Conservation (phyloP, 208 protist species). For the Leptomonas pyrrhocoris region DNA sequence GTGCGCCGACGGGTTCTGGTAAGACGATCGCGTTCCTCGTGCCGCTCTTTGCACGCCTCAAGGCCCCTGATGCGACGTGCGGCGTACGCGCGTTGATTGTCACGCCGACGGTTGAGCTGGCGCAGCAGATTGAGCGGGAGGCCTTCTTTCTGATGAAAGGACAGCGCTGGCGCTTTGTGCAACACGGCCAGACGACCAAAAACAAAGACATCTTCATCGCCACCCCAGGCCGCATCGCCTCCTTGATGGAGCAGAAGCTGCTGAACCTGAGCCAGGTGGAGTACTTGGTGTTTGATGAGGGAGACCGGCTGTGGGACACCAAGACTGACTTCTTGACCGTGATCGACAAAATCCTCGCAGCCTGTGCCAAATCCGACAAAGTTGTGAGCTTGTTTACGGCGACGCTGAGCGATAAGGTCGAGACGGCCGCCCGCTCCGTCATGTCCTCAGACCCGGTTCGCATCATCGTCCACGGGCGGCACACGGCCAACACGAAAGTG, state of each 20-base stretch:
- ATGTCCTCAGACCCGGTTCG: slow-evolving; percentile 92
- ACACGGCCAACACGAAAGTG: slow-evolving; percentile 78
- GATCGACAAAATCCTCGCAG: slow-evolving; percentile 89
- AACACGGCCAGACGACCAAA: slow-evolving; percentile 88
- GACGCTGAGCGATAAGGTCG: slow-evolving; percentile 92
- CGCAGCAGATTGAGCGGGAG: slow-evolving; percentile 95
- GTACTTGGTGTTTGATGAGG: slow-evolving; percentile 98
- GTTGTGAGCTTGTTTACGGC: slow-evolving; percentile 93
- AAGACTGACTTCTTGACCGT: slow-evolving; percentile 77
- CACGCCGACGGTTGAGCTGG: slow-evolving; percentile 96
- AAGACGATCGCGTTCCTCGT: slow-evolving; percentile 96
- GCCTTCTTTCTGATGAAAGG: slow-evolving; percentile 89
- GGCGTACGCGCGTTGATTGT: slow-evolving; percentile 95
- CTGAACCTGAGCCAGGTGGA: slow-evolving; percentile 76
- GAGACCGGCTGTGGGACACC: slow-evolving; percentile 96
- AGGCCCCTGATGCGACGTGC: slow-evolving; percentile 58
- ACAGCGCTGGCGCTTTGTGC: slow-evolving; percentile 86
- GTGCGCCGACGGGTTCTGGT: slow-evolving; percentile 92
- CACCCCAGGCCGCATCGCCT: slow-evolving; percentile 87
- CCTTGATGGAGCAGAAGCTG: slow-evolving; percentile 78
- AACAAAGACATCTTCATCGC: slow-evolving; percentile 94
- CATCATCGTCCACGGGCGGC: slow-evolving; percentile 92
- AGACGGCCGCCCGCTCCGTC: slow-evolving; percentile 88
- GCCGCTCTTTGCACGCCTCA: slow-evolving; percentile 92
- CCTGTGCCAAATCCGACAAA: slow-evolving; percentile 78